A percentile compares a stretch with the other conserved stretches of the same genome.
phyloP scores from a whole-genome alignment of 129 eudicot species.

The Ambrosia artemisiifolia region DNA sequence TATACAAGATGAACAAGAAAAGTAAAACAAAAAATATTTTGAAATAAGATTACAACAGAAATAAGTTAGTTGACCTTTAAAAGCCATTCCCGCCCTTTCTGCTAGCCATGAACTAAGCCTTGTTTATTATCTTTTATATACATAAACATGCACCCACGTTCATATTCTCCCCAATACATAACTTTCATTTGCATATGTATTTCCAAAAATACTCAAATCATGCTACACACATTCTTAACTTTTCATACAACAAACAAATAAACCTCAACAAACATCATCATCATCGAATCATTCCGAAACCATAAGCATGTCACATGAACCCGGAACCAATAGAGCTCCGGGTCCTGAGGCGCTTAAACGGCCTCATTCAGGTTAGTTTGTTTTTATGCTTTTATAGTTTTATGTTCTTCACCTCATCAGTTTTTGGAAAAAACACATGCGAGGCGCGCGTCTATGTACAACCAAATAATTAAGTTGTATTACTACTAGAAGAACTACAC shows the following conservation, averaged over 20 bases:
- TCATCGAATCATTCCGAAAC: neutral
- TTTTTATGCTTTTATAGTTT: neutral
- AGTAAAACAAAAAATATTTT: no score
- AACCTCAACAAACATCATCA: conserved; percentile 3
- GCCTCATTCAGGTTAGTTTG: conserved; percentile 11
- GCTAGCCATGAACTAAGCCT: conserved; percentile 19
- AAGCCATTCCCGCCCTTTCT: conserved; percentile 19
- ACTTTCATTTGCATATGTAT: neutral
- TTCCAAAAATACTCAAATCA: neutral
- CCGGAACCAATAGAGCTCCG: neutral
- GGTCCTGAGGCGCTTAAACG: neutral
- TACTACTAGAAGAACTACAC: no score
- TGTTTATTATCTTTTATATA: neutral
- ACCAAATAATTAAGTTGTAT: no score
- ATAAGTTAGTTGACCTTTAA: conserved; percentile 28
- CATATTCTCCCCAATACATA: conserved; percentile 10
- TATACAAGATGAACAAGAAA: no score
- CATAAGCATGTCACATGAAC: conserved; percentile 19
- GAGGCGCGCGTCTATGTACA: no score
- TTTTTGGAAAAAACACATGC: neutral
- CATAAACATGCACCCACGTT: conserved; percentile 39
- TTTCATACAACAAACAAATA: conserved; percentile 6
- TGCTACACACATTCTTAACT: conserved; percentile 11
- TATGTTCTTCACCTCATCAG: neutral
- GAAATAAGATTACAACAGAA: neutral